A percentile compares a stretch with the other conserved stretches of the same genome.
Conservation (phyloP, 208 protist species). For the Leishmania tarentolae region DNA sequence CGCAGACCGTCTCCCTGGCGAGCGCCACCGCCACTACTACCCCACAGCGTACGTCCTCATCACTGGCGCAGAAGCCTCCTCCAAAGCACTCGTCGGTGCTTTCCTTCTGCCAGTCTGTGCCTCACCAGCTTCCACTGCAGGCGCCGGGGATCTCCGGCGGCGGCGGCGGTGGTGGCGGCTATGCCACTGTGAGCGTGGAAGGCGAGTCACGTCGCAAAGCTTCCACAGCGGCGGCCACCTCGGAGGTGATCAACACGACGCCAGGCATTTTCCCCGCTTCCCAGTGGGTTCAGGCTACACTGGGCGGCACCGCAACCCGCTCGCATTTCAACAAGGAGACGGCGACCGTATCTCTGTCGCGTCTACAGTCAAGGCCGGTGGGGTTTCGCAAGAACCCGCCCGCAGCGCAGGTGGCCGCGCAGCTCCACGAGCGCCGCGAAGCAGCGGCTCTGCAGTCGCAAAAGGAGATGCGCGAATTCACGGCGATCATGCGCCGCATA, state of each 20-base stretch:
- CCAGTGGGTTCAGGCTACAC: neutral
- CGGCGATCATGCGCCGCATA: constrained; percentile 34
- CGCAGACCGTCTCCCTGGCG: neutral
- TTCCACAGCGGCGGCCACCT: neutral
- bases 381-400: neutral
- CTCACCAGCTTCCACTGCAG: neutral
- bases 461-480: constrained; percentile 46
- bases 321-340: neutral
- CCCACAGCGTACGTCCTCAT: neutral
- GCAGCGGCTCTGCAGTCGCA: constrained; percentile 39
- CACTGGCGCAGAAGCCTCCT: neutral
- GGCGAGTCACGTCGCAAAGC: neutral
- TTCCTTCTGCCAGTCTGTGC: neutral
- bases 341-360: too few species aligned
- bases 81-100: neutral
- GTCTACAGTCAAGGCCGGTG: neutral
- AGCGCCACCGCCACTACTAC: neutral
- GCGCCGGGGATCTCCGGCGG: neutral
- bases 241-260: neutral
- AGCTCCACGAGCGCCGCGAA: constrained; percentile 44
- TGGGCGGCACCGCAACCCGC: neutral
- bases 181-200: neutral
- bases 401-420: constrained; percentile 17
- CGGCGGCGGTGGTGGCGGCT: neutral
- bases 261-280: constrained; percentile 2